Base-by-base conservation (phyloP, 1,284 basidiomycete species). In the Trichosporon coremiiforme region DNA sequence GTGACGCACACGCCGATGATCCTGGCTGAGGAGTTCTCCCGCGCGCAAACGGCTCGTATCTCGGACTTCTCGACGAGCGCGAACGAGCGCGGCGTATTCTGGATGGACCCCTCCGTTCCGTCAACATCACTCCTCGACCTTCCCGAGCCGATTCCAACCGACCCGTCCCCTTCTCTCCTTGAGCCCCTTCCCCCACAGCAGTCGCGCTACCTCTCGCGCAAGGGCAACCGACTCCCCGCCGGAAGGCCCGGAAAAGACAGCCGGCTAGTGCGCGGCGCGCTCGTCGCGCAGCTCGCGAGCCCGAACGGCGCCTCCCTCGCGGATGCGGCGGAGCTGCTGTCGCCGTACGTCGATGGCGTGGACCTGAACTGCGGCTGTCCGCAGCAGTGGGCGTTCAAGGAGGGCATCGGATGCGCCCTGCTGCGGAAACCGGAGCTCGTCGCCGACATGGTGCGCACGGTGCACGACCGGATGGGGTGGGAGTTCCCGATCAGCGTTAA, bases 1-100 rank as follows among this genome's bases (percentile, higher is more conserved):
- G 86, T 89, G 68, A 88, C 87, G 1, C 85, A 86, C 67, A 88
- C 88, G 17, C 88, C 88, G 0, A 89, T 89, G 88, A 88, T 88
- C 35, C 84, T 89, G 64, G 86, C 83, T 0, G 78, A 82, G 65
- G 87, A 89, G 76, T 89, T 88, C 76, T 85, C 85, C 38, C 83
- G 87, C 15, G 86, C 86, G 6, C 83, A 85, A 66, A 83, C 82
- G 4, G 88, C 87, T 1, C 78, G 88, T 55, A 82, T 85, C 22
- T 80, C 85, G 2, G 88, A 89, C 74, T 88, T 89, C 75, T 82
- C 85, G 2, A 88, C 87, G 0, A 84, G 83, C 15, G 69, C 66
- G 0, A 74, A 79, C 25, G 88, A 89, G 77, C 82, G 88, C 33
- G 88, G 87, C 10, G 82, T 84, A 13, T 89, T 86, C 74, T 78